Conservation (phyloP, 139 green algal species). For the Chlamydomonas sp. region DNA sequence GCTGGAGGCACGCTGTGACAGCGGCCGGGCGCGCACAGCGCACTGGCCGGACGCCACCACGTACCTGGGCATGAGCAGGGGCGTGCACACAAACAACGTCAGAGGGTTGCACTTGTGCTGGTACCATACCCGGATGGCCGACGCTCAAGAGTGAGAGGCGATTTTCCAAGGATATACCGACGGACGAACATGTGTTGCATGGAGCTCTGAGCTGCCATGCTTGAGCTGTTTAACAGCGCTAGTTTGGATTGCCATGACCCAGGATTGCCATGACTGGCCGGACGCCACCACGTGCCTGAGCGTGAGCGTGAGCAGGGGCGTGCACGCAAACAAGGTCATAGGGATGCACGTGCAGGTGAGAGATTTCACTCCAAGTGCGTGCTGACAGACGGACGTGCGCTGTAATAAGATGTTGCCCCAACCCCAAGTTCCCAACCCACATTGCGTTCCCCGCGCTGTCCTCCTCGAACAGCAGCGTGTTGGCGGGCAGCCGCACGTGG, state of each 20-base stretch:
- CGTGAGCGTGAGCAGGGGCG: not conserved
- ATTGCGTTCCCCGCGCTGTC: conserved; percentile 22
- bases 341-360: no score
- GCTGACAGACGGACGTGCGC: no score
- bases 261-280: conserved; percentile 3
- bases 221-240: no score
- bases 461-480: conserved; percentile 43
- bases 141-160: not conserved
- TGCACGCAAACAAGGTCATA: no score
- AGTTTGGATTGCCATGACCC: no score
- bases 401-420: not conserved
- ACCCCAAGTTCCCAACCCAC: not conserved
- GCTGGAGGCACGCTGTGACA: not conserved
- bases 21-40: conserved; percentile 32
- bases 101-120: no score
- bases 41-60: conserved; percentile 45
- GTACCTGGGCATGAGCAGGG: conserved; percentile 23
- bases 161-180: no score
- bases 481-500: conserved; percentile 15
- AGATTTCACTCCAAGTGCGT: no score
- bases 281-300: conserved; percentile 46
- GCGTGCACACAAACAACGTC: no score
- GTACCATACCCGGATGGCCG: not conserved
- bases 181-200: no score
- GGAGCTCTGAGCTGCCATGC: no score